Evolutionary conservation across 2,329 filamentous ascomycete genomes (phyloP), one percentile per base, ranked within the genome.

Genomic region (Basipetospora chlamydospora): DNA sequence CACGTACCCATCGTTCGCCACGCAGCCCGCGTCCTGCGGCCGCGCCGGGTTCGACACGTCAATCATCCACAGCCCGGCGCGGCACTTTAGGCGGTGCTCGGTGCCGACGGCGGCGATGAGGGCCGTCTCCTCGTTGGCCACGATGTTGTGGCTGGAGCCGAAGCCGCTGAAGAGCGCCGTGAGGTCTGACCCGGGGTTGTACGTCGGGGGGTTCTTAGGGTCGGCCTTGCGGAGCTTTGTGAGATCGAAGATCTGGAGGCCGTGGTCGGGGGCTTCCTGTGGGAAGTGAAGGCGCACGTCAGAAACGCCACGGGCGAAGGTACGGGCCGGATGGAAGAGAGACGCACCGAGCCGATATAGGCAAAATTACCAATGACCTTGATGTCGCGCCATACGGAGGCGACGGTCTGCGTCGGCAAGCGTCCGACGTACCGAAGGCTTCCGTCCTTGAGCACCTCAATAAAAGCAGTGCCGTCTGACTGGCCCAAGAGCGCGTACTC

Each of bases 161-260:
- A 41, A 52, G 41, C 49, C 51, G 5, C 42, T 47, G 44, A 55
- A 61, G 41, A 51, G 53, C 1, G 54, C 54, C 0, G 55, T 53
- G 3, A 62, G 47, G 11, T 60, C 58, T 5, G 43, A 46, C 29
- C 47, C 45, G 9, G 48, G 49, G 44, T 46, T 47, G 32, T 58
- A 61, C n/a, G 43, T 45, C 38, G 47, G 48, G 22, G 52, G 59
- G 12, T 50, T 53, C 5, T 58, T 47, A 5, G 34, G 34, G 45
- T 66, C 52, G 31, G 70, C 45, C 17, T 50, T 50, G 22, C 64
- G 49, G 3, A 73, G 58, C 57, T 54, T 74, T 45, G 57, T 67
- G 60, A 76, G 61, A 48, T 78, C 72, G 44, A 78, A 78, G 48
- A 77, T 66, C 49, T 78, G 73, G 17, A 78, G 60, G 33, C 68